Base-by-base conservation (phyloP, 176 grass and related monocot genomes). In the Oryza glumipatula region DNA sequence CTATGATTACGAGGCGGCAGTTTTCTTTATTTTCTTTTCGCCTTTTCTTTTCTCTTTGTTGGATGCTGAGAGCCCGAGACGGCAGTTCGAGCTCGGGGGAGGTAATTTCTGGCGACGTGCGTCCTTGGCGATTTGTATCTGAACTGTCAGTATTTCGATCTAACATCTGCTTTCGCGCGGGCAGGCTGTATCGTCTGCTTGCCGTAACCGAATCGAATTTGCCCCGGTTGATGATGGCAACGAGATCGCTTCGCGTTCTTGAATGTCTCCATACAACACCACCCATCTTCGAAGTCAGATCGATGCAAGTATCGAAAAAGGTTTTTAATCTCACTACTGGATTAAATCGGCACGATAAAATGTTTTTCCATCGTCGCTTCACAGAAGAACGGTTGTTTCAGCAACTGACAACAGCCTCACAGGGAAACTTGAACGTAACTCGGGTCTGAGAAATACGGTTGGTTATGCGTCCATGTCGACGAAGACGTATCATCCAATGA, bases 391-490 rank as follows among this genome's bases (percentile, higher is more conserved):
- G 35, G 35, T 36, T 36, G 35, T 36, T 36, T 36, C 35, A 36
- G 35, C 35, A 38, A 38, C 36, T 38, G 4, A 38, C 36, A 38
- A 44, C 43, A 44, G 7, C 6, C 0, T 44, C 43, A 44, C 43
- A 44, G 1, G 43, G 47, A 49, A 49, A 49, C 47, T 15, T 49
- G 47, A 49, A 15, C 9, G 43, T 44, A 49, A 49, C 12, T 49
- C 12, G 21, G 49, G 58, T 78, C 36, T 16, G 71, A 14, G 65
- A 3, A 22, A 72, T 32, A 54, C 32, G 58, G 69, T 70, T 39
- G 76, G 39, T 80, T 58, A 4, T 39, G 21, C 61, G 76, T 89
- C 38, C 10, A 9, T 39, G 76, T 80, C 63, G 28, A 84, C 65
- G 56, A 15, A 47, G 79, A 77, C 65, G 30, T 51, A 43, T 17